Base-by-base conservation (phyloP, 352 stramenopile species). In the Globisporangium viniferum region DNA sequence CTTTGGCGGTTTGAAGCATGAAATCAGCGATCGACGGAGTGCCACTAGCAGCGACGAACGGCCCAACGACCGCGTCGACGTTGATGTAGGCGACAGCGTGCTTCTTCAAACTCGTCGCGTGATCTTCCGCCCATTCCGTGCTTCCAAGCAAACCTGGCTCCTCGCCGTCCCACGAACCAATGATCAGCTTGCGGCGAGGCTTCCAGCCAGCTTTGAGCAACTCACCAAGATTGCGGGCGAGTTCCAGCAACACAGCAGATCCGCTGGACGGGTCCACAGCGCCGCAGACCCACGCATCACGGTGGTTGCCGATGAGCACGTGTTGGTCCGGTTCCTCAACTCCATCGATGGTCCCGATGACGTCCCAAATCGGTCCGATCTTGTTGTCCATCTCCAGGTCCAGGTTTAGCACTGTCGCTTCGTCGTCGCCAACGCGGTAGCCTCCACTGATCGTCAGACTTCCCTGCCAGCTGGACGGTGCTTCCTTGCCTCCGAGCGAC, bases 231-330 rank as follows among this genome's bases (percentile, higher is more conserved):
- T 78, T 78, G 18, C 80, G 84, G 24, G 90, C 92, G 22, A 97
- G 81, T 74, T 98, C 92, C 2, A 97, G 67, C 73, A 97, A 74
- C 3, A 77, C 72, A 6, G 88, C 76, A 8, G 91, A 97, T 6
- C 78, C 92, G 22, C 78, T 92, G 24, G 91, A 92, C 14, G 92
- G 92, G 68, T 97, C 90, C 24, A 88, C 83, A 1, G 89, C 91
- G 18, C 90, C 91, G 64, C 89, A 96, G 0, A 97, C 88, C 92
- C 92, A 98, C 5, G 90, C 91, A 69, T 98, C 92, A 22, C 92
- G 86, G 68, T 97, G 92, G 73, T 97, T 98, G 36, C 90, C 89
- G 39, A 97, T 79, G n/a, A 97, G 41, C 14, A 97, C 81, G n/a
- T 85, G 82, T 59, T 90, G 74, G 10, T 94, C 87, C 2, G 87